phyloP scores from a whole-genome alignment of 371 early-diverging fungal genomes.

The Mortierella sp. region DNA sequence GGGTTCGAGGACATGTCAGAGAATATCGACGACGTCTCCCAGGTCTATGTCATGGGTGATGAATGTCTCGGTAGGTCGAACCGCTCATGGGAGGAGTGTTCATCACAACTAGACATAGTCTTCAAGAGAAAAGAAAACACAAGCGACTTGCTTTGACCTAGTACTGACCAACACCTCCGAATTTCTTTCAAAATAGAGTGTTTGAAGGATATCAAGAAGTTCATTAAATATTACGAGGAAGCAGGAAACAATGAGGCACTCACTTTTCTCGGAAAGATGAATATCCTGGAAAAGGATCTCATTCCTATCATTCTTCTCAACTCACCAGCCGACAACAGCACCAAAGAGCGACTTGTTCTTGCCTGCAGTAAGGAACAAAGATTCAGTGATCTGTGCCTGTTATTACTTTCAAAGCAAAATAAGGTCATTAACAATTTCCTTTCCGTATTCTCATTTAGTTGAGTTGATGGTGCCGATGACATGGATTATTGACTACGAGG shows the following conservation, averaged over 20 bases:
- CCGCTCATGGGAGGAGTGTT: not conserved
- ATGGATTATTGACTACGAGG: conserved; percentile 69
- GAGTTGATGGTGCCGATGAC: conserved; percentile 86
- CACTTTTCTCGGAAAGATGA: conserved; percentile 80
- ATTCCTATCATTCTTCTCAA: conserved; percentile 82
- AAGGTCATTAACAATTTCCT: not conserved
- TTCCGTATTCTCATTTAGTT: conserved; percentile 53
- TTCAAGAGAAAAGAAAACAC: too few species aligned
- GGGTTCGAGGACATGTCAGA: conserved; percentile 73
- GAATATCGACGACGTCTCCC: conserved; percentile 56
- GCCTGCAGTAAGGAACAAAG: conserved; percentile 65
- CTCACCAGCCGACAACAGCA: conserved; percentile 56
- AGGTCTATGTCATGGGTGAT: conserved; percentile 83
- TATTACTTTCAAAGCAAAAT: not conserved
- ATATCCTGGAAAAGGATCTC: conserved; percentile 80
- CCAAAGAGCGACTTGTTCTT: conserved; percentile 65
- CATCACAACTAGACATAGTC: not conserved
- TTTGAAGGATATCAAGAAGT: conserved; percentile 81
- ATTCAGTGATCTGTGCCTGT: not conserved
- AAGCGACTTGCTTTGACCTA: not conserved
- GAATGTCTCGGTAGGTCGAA: conserved; percentile 78
- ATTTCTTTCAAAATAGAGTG: conserved; percentile 61
- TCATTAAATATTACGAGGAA: conserved; percentile 81
- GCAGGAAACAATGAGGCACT: conserved; percentile 72
- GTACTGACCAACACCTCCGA: not conserved